These are phyloP conservation scores for Stagonosporopsis rhizophila DNA, from an alignment of 2,329 filamentous ascomycete species.

Conservation along the genomic window DNA sequence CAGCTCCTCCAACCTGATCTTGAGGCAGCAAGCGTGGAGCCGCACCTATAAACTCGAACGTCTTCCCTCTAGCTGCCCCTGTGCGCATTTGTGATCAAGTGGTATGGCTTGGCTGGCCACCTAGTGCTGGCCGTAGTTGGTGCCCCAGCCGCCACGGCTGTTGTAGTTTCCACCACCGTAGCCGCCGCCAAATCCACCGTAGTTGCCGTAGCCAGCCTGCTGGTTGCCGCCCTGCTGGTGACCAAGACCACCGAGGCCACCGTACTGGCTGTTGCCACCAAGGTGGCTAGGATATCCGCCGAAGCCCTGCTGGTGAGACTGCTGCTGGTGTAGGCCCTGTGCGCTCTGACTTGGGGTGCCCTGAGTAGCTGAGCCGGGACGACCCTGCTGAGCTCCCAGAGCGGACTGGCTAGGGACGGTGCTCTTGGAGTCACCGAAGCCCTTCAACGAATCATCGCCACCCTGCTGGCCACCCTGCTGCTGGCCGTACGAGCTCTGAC, in stretches of 20 bases:
- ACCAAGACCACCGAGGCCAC: conserved; percentile 61
- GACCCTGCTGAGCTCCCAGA: conserved; percentile 65
- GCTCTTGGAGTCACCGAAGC: conserved; percentile 63
- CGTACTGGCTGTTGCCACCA: conserved; percentile 58
- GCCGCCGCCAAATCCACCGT: conserved; percentile 52
- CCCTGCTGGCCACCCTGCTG: conserved; percentile 60
- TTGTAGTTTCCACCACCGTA: conserved; percentile 50
- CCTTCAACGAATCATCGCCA: conserved; percentile 63
- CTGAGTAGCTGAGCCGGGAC: conserved; percentile 69
- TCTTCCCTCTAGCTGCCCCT: conserved; percentile 2
- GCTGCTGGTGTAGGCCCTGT: conserved; percentile 63
- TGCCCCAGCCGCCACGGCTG: conserved; percentile 58
- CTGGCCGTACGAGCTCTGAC: conserved; percentile 55
- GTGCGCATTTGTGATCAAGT: conserved; percentile 7
- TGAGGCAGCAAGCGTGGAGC: conserved; percentile 4
- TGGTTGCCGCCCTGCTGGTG: conserved; percentile 58
- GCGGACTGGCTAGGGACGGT: conserved; percentile 66
- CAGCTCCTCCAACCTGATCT: conserved; percentile 8
- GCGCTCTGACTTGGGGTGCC: conserved; percentile 60
- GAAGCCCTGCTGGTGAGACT: conserved; percentile 65
- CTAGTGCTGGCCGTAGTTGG: conserved; percentile 55
- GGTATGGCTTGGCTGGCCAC: conserved; percentile 1
- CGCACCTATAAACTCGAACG: background rate
- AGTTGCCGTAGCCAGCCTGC: conserved; percentile 53
- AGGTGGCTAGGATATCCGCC: conserved; percentile 62